Conservation (phyloP, 208 protist genomes). For the Novymonas esmeraldas region DNA sequence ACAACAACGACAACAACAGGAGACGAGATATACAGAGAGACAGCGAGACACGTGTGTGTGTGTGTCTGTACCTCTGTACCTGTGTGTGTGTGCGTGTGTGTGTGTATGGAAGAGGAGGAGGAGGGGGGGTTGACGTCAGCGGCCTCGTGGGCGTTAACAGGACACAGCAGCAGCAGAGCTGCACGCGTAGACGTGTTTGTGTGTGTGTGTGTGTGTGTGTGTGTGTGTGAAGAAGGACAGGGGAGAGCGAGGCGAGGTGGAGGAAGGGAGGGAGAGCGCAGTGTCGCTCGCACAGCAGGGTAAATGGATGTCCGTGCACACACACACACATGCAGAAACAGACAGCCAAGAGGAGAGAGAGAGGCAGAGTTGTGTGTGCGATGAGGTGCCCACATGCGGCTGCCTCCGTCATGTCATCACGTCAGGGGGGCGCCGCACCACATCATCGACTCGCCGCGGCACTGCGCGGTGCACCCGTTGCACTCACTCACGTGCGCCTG, state of each 20-base stretch:
- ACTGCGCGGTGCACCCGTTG: conserved; percentile 10
- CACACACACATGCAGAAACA: background rate
- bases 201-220: conserved; percentile 3
- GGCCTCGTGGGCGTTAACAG: no score
- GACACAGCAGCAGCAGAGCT: no score
- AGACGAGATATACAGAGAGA: conserved; percentile 14
- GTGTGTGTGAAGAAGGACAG: conserved; percentile 4
- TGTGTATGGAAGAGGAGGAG: background rate
- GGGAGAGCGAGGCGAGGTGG: background rate
- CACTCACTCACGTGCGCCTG: conserved; percentile 15
- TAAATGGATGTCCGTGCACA: no score
- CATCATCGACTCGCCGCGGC: background rate
- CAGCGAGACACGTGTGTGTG: background rate
- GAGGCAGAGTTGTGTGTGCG: no score
- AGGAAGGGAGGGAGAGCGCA: background rate
- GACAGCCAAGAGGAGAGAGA: no score
- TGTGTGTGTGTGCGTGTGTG: no score
- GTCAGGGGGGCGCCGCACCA: background rate
- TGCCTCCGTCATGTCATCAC: no score
- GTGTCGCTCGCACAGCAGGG: no score
- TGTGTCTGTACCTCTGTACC: no score
- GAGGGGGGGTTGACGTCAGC: no score
- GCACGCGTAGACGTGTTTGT: no score
- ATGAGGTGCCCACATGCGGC: no score
- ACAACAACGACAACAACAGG: background rate